Percentiles rank a stretch among this genome's conserved stretches.
Evolutionary conservation across 2,329 filamentous ascomycete genomes (phyloP).

Genomic region (Escovopsis sp.): DNA sequence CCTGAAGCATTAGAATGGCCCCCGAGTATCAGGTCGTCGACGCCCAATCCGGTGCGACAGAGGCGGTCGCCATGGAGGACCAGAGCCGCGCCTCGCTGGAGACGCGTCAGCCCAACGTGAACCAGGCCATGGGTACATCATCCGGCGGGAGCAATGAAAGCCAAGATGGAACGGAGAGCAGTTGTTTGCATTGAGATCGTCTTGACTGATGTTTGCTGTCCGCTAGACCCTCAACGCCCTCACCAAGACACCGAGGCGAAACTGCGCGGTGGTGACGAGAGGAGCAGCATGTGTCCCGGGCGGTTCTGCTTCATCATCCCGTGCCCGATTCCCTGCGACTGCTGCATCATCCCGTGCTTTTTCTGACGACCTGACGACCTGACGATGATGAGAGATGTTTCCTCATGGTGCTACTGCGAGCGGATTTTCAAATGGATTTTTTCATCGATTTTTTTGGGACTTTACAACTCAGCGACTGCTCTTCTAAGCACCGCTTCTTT

Average conservation of each 20-base stretch:
- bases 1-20: not conserved
- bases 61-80: not conserved
- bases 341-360: constrained; percentile 15
- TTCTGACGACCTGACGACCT: too few relatives aligned
- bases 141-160: not conserved
- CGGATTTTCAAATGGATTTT: too few relatives aligned
- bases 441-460: too few relatives aligned
- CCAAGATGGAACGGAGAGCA: too few relatives aligned
- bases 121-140: constrained; percentile 4
- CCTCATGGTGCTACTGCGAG: too few relatives aligned
- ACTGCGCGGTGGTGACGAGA: constrained; percentile 16
- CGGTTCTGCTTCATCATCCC: constrained; percentile 24
- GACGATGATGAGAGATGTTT: too few relatives aligned
- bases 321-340: constrained; percentile 22
- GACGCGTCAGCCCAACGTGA: constrained; percentile 3
- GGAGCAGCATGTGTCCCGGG: constrained; percentile 15
- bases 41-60: not conserved
- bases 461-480: too few relatives aligned
- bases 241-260: constrained; percentile 10
- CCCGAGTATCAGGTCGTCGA: not conserved
- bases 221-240: constrained; percentile 6
- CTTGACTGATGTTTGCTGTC: not conserved
- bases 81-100: not conserved
- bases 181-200: too few relatives aligned
- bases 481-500: too few relatives aligned